These are phyloP conservation scores for Porcisia hertigi DNA, from an alignment of 208 protist species.

Conservation along the genomic window DNA sequence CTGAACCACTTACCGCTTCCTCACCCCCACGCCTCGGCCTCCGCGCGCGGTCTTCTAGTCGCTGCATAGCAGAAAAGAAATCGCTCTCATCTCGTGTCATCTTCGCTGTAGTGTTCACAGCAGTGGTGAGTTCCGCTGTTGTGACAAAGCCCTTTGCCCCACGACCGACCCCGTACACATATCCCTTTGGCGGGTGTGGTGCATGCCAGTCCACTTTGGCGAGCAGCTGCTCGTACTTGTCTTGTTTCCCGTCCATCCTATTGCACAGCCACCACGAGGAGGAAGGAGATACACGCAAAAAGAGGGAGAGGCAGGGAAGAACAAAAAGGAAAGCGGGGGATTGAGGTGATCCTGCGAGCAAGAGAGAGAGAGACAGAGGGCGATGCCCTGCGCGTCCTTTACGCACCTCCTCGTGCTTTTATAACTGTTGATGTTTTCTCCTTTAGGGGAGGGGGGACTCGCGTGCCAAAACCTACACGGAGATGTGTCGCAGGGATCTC, in stretches of 20 bases:
- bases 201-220: conserved; percentile 78
- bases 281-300: neutral
- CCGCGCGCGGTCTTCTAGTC: conserved; percentile 43
- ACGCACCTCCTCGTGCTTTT: neutral
- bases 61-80: conserved; percentile 55
- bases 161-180: conserved; percentile 77
- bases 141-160: conserved; percentile 78
- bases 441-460: too few relatives aligned
- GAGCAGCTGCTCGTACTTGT: conserved; percentile 82
- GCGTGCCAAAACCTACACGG: neutral
- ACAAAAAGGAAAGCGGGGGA: neutral
- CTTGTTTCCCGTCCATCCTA: conserved; percentile 24
- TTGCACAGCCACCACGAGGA: neutral
- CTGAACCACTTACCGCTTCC: neutral
- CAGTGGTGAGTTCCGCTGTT: conserved; percentile 68
- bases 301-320: neutral
- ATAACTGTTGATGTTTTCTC: too few relatives aligned
- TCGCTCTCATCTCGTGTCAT: conserved; percentile 47
- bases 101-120: conserved; percentile 20
- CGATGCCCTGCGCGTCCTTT: neutral
- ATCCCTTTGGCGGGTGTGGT: conserved; percentile 65
- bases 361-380: neutral
- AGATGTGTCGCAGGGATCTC: too few relatives aligned
- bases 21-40: conserved; percentile 14
- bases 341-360: neutral